phyloP scores from a whole-genome alignment of 352 stramenopile genomes.

The Phytophthora fragariaefolia region DNA sequence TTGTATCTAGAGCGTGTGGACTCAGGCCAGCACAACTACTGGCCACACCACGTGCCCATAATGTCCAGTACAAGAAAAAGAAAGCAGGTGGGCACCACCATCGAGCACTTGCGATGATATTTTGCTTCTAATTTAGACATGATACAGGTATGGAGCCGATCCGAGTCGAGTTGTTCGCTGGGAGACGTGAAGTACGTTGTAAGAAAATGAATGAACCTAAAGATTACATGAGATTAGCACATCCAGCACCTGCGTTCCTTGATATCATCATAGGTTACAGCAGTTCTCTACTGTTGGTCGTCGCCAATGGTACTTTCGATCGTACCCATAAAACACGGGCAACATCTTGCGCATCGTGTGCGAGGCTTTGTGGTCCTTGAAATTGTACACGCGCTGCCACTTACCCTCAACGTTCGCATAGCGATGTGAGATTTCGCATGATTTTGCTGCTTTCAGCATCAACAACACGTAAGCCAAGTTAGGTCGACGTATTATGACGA shows the following conservation, averaged over 20 bases:
- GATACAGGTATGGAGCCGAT: conserved; percentile 39
- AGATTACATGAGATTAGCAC: conserved; percentile 42
- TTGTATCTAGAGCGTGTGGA: conserved; percentile 42
- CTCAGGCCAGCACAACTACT: conserved; percentile 1
- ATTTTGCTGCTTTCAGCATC: conserved; percentile 48
- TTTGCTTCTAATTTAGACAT: conserved; percentile 44
- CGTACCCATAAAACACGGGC: conserved; percentile 73
- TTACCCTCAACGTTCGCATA: conserved; percentile 86
- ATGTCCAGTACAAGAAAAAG: conserved; percentile 39
- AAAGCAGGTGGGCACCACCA: conserved; percentile 33
- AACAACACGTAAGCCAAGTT: conserved; percentile 22
- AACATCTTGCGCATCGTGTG: conserved; percentile 76
- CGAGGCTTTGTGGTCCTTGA: conserved; percentile 63
- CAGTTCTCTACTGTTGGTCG: neutral
- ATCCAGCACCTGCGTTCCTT: conserved; percentile 8
- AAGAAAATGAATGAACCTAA: conserved; percentile 50
- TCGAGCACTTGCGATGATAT: conserved; percentile 27
- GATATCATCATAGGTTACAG: conserved; percentile 14
- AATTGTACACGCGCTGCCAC: conserved; percentile 81
- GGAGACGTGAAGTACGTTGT: conserved; percentile 41
- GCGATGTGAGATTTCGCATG: conserved; percentile 66
- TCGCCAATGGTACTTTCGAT: conserved; percentile 28
- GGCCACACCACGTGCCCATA: neutral
- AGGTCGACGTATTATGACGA: neutral
- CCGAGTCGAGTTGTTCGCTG: conserved; percentile 32